Evolutionary conservation across 2,329 filamentous ascomycete species (phyloP), one percentile per base, ranked within the genome.

Genomic region (Ceratocystis eucalypticola): DNA sequence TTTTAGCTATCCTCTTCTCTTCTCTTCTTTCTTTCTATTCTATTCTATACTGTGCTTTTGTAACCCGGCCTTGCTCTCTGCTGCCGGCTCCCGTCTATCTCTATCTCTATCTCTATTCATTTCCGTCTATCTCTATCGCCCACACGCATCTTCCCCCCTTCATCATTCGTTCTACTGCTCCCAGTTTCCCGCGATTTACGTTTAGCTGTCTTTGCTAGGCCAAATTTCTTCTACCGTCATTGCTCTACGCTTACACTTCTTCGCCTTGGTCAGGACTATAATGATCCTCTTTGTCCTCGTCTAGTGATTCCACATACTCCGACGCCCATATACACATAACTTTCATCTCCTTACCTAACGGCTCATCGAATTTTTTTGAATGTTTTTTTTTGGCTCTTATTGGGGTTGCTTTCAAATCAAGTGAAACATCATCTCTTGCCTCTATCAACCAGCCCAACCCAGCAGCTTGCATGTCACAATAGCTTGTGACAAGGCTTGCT

Each of bases 231-330:
- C 53, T 25, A 57, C 53, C 17, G 33, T 6, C 53, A n/a, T n/a
- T 57, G 53, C 41, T 30, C 30, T 44, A 50, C 46, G 15, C 61
- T 62, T 63, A 50, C 33, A n/a, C 44, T 63, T 63, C 45, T 50
- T 63, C 30, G 10, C 45, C 33, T 50, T 3, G 22, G 22, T 53
- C 48, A 28, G 20, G 37, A 53, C 50, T 61, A 44, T 65, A 67
- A 64, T 67, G 65, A 64, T 61, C 65, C 65, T 67, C 28, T 28
- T 4, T 5, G 28, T 12, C 10, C n/a, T 64, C 61, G 50, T 53
- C 44, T 55, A 53, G 66, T 65, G 30, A 67, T 65, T 53, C 66
- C n/a, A 61, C 62, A 45, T 44, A 61, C 22, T 41, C 46, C 62
- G 62, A 64, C 50, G 30, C 46, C 62, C 48, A 33, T 33, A 53